Evolutionary conservation across 805 yeast species (phyloP).

Genomic region (Ogataea pignaliae): DNA sequence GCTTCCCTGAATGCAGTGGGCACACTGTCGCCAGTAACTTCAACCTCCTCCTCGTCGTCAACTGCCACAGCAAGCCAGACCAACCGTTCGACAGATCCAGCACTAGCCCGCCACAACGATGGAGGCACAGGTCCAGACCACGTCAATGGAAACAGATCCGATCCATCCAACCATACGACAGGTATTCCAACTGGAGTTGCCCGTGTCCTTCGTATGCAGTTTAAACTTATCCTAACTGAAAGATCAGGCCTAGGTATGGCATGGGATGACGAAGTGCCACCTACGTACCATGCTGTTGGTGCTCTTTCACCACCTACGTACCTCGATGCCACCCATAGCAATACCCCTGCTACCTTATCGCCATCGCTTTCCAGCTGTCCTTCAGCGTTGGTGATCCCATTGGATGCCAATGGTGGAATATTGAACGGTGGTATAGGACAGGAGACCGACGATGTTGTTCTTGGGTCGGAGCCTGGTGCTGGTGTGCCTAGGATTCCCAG

Average conservation of each 20-base stretch:
- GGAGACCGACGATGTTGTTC: conserved; percentile 9
- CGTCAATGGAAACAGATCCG: conserved; percentile 23
- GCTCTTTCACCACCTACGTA: conserved; percentile 88
- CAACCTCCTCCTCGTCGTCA: not conserved
- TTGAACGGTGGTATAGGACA: not conserved
- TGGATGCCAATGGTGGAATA: conserved; percentile 8
- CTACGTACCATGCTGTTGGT: conserved; percentile 81
- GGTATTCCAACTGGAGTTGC: conserved; percentile 95
- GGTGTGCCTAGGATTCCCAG: conserved; percentile 11
- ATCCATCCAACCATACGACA: conserved; percentile 30
- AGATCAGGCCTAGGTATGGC: conserved; percentile 94
- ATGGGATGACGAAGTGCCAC: conserved; percentile 99
- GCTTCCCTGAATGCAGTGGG: conserved; percentile 7
- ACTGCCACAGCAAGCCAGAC: not conserved
- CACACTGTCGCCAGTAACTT: not conserved
- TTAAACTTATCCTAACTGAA: conserved; percentile 76
- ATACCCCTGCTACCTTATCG: conserved; percentile 1
- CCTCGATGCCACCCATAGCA: conserved; percentile 26
- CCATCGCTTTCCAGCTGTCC: conserved; percentile 9
- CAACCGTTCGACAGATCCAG: not conserved
- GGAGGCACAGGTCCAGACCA: conserved; percentile 31
- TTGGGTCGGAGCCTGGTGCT: not conserved
- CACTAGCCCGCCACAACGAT: conserved; percentile 11
- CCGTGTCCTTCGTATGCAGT: conserved; percentile 90
- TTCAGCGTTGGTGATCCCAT: conserved; percentile 18